A percentile compares a stretch with the other conserved stretches of the same genome.
Conservation (phyloP, 768 basidiomycete species). For the Rhizopogon sp. region DNA sequence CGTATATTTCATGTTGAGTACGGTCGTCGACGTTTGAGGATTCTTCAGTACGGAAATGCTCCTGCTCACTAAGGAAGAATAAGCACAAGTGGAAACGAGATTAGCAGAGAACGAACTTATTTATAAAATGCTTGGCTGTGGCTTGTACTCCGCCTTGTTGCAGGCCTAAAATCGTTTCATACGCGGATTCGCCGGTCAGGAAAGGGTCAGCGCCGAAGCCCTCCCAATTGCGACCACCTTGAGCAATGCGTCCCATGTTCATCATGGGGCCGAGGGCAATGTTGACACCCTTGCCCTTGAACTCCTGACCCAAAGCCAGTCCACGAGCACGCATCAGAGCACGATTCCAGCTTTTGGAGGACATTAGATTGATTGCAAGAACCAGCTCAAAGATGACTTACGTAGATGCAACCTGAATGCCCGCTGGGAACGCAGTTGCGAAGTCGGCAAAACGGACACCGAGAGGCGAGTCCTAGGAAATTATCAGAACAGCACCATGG, state of each 20-base stretch:
- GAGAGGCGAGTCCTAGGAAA: conserved; percentile 25
- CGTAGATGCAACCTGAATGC: conserved; percentile 46
- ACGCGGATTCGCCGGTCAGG: conserved; percentile 65
- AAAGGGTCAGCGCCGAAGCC: conserved; percentile 86
- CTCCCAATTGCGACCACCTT: conserved; percentile 84
- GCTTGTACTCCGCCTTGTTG: conserved; percentile 73
- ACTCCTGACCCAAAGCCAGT: conserved; percentile 60
- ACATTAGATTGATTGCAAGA: conserved; percentile 20
- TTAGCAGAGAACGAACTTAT: conserved; percentile 39
- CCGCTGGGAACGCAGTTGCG: conserved; percentile 48
- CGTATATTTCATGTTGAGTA: conserved; percentile 73
- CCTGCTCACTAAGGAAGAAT: conserved; percentile 51
- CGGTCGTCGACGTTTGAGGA: conserved; percentile 75
- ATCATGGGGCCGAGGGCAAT: conserved; percentile 56
- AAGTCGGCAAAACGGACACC: conserved; percentile 38
- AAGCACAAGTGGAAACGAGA: conserved; percentile 15
- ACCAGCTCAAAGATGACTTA: conserved; percentile 27
- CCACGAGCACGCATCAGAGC: conserved; percentile 61
- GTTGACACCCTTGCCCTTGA: conserved; percentile 60
- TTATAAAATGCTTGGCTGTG: conserved; percentile 72
- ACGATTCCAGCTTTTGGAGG: conserved; percentile 45
- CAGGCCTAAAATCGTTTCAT: conserved; percentile 74
- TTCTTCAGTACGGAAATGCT: conserved; percentile 48
- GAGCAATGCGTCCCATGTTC: conserved; percentile 69
- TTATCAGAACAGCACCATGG: not conserved